A percentile compares a stretch with the other conserved stretches of the same genome.
Evolutionary conservation across 2,329 filamentous ascomycete species (phyloP).

Genomic region (Fusarium sp.): DNA sequence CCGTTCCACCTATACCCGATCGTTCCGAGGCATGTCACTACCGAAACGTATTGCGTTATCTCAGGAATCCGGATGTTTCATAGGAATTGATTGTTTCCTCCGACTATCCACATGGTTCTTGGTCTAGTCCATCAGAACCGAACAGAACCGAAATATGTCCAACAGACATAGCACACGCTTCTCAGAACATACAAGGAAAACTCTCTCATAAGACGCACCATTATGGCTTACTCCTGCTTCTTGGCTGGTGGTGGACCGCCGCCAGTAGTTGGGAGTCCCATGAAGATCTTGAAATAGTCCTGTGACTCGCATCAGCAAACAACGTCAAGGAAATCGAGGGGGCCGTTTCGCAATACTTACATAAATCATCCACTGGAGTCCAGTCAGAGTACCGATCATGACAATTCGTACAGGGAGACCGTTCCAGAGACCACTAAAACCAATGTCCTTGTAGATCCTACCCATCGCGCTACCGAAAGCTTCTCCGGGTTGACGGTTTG

Average conservation of each 20-base stretch:
- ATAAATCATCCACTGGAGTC: constrained; percentile 94
- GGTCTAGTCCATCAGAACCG: background rate
- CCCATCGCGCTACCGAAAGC: constrained; percentile 79
- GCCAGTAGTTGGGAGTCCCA: constrained; percentile 87
- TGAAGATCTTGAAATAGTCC: constrained; percentile 91
- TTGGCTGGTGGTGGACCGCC: constrained; percentile 68
- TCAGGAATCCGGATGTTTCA: background rate
- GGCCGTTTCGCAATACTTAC: constrained; percentile 55
- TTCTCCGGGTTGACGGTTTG: constrained; percentile 80
- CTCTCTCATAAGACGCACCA: background rate
- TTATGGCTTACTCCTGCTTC: constrained; percentile 51
- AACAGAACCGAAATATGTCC: background rate
- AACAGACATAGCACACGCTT: background rate
- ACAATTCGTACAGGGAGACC: constrained; percentile 86
- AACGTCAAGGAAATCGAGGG: background rate
- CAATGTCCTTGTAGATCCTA: constrained; percentile 88
- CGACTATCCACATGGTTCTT: background rate
- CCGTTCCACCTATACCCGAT: constrained; percentile 4
- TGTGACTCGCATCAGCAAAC: constrained; percentile 43
- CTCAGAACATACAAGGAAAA: background rate
- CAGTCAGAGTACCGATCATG: constrained; percentile 87
- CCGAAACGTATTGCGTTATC: background rate
- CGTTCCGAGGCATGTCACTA: constrained; percentile 3
- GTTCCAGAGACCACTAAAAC: constrained; percentile 91
- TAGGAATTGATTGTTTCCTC: constrained; percentile 9